These are phyloP conservation scores for Eutypa lata DNA, from an alignment of 2,329 filamentous ascomycete genomes.

Conservation along the genomic window DNA sequence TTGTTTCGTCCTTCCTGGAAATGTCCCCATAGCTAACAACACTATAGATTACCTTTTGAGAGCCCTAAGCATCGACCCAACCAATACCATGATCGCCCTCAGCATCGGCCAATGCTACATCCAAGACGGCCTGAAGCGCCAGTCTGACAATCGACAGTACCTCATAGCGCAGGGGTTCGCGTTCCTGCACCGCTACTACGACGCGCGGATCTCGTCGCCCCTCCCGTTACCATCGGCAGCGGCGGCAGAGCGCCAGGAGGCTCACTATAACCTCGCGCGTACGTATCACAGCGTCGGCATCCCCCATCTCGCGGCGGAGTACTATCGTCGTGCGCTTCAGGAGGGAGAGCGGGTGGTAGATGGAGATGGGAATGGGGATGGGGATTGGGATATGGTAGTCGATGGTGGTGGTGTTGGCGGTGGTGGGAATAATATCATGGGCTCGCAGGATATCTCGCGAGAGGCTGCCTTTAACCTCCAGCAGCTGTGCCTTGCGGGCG, in stretches of 20 bases:
- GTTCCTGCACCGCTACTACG: slow-evolving; percentile 75
- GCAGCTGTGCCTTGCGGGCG: slow-evolving; percentile 27
- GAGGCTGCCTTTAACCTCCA: slow-evolving; percentile 29
- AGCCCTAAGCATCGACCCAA: slow-evolving; percentile 69
- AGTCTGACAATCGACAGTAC: slow-evolving; percentile 86
- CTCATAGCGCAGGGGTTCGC: slow-evolving; percentile 80
- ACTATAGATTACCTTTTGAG: slow-evolving; percentile 76
- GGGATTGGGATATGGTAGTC: slow-evolving; percentile 23
- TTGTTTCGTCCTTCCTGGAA: background rate
- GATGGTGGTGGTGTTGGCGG: background rate
- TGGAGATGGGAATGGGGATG: background rate
- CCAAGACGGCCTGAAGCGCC: slow-evolving; percentile 84
- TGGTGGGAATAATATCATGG: slow-evolving; percentile 14
- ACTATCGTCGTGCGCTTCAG: slow-evolving; percentile 55
- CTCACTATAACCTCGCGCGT: slow-evolving; percentile 76
- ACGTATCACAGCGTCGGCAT: slow-evolving; percentile 75
- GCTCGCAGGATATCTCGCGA: slow-evolving; percentile 19
- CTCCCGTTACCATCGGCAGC: slow-evolving; percentile 27
- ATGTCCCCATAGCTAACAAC: too few relatives aligned
- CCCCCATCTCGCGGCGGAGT: slow-evolving; percentile 66
- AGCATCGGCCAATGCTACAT: slow-evolving; percentile 82
- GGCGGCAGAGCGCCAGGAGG: slow-evolving; percentile 56
- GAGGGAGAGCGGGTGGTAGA: slow-evolving; percentile 27
- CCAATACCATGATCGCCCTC: slow-evolving; percentile 76
- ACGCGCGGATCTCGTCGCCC: slow-evolving; percentile 18